Evolutionary conservation across 1,139 yeast species (phyloP), one percentile per base, ranked within the genome.

Genomic region (Scheffersomyces insectosa): DNA sequence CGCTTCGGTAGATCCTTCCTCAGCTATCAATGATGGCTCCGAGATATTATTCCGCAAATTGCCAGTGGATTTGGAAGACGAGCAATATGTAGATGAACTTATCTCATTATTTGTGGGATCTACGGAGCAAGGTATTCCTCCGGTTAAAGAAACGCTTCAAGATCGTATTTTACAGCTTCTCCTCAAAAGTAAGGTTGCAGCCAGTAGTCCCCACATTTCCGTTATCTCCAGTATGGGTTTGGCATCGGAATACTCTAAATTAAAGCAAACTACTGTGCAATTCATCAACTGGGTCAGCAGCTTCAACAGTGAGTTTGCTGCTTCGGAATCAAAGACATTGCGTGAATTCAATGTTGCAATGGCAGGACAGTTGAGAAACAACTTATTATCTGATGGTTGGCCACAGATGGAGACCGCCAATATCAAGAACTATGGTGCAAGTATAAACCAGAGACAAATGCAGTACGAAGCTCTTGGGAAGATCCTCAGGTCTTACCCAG

Each of bases 391-490:
- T 16, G 83, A 80, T 47, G 87, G 86, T 1, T 81, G 86, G 86
- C 86, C 86, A 3, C 66, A 62, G 44, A 51, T 74, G 39, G 73
- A 75, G 41, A 52, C 65, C 1, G 61, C 71, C 0, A 51, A 54
- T 2, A 62, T 60, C 4, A 59, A 58, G n/a, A 64, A 63, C 40
- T 65, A 62, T 44, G 47, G 66, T 1, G 51, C 66, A 4, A 58
- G 66, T 8, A 48, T 72, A 1, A 51, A 59, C 3, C 76, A 82
- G 47, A 75, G 96, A 50, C 75, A 79, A 53, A 66, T 77, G 28
- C 88, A 86, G 48, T 90, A 88, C 56, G 96, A 88, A 58, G 83
- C 95, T 0, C 63, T 90, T 37, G 93, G 96, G 2, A 76, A 80
- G 33, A 69, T 88, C 10, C 61, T 88, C 38, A 75, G 75, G 42